Percentiles rank a stretch among this genome's conserved stretches.
Evolutionary conservation across 495 filamentous ascomycete genomes (phyloP).

Genomic region (Neohortaea acidophila): DNA sequence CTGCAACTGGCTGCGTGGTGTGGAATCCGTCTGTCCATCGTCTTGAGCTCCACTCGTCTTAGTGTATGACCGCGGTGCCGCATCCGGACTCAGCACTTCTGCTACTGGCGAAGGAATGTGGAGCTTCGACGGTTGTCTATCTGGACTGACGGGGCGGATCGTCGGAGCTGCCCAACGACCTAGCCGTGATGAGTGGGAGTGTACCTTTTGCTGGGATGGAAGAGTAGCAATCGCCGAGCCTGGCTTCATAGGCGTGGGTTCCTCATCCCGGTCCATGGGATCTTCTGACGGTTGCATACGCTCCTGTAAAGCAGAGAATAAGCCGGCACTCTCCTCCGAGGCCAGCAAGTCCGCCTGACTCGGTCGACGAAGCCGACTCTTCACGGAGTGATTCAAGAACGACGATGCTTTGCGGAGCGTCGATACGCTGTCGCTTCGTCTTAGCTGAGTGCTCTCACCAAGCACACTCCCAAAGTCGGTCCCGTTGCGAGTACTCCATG

Average conservation of each 20-base stretch:
- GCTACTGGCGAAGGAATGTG: conserved; percentile 10
- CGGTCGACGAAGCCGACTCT: conserved; percentile 9
- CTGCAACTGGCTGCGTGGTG: conserved; percentile 3
- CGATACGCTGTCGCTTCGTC: conserved; percentile 3
- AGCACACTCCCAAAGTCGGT: conserved; percentile 50
- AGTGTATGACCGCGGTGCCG: not conserved
- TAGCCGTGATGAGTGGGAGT: conserved; percentile 1
- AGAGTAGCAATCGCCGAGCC: conserved; percentile 10
- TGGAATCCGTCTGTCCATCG: not conserved
- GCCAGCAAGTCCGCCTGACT: conserved; percentile 27
- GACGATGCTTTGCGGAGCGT: conserved; percentile 16
- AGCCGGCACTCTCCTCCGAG: conserved; percentile 44
- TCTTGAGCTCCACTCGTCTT: not conserved
- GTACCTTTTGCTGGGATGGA: conserved; percentile 11
- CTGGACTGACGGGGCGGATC: conserved; percentile 17
- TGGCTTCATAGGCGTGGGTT: no score
- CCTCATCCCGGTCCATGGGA: no score
- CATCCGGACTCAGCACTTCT: conserved; percentile 12
- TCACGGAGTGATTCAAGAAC: conserved; percentile 13
- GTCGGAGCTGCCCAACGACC: conserved; percentile 9
- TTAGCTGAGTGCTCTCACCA: conserved; percentile 34
- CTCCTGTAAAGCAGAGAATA: conserved; percentile 63
- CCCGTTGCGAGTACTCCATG: conserved; percentile 28
- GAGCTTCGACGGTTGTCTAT: conserved; percentile 8
- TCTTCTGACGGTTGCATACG: conserved; percentile 33